phyloP scores from a whole-genome alignment of 2,329 filamentous ascomycete species.

The Fusarium compactum region DNA sequence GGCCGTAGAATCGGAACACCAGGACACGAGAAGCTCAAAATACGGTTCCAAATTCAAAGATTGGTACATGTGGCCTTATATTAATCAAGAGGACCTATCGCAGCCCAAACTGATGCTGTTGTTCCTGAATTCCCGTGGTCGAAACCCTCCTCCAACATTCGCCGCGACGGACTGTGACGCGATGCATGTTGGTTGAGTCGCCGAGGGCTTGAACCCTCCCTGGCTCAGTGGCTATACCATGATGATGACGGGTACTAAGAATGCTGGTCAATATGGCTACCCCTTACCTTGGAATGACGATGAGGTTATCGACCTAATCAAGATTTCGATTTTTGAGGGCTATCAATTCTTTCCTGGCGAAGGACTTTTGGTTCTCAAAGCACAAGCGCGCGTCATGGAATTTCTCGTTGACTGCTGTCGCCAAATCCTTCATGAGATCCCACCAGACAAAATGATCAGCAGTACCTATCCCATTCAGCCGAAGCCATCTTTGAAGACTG shows the following conservation, averaged over 20 bases:
- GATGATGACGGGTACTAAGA: conserved; percentile 49
- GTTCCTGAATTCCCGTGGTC: conserved; percentile 65
- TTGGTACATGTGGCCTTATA: conserved; percentile 60
- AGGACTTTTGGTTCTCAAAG: conserved; percentile 64
- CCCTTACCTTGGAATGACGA: no score
- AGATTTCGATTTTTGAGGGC: conserved; percentile 21
- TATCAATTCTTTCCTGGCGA: conserved; percentile 58
- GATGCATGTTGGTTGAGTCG: conserved; percentile 49
- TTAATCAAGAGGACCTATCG: conserved; percentile 68
- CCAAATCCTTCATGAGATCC: conserved; percentile 65
- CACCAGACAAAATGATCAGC: conserved; percentile 45
- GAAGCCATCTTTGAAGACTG: conserved; percentile 52
- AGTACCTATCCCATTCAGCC: conserved; percentile 51
- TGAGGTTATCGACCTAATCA: no score
- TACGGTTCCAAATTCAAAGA: conserved; percentile 48
- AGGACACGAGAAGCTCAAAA: not conserved
- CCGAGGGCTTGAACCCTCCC: conserved; percentile 40
- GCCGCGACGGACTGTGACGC: conserved; percentile 57
- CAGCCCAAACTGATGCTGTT: conserved; percentile 59
- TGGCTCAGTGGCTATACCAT: conserved; percentile 50
- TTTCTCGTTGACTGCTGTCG: conserved; percentile 64
- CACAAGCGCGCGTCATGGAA: conserved; percentile 59
- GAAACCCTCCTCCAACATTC: conserved; percentile 61
- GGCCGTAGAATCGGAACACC: conserved; percentile 30
- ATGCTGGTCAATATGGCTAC: not conserved